Conservation (phyloP, 495 filamentous ascomycete genomes). For the Annulohypoxylon nitens region DNA sequence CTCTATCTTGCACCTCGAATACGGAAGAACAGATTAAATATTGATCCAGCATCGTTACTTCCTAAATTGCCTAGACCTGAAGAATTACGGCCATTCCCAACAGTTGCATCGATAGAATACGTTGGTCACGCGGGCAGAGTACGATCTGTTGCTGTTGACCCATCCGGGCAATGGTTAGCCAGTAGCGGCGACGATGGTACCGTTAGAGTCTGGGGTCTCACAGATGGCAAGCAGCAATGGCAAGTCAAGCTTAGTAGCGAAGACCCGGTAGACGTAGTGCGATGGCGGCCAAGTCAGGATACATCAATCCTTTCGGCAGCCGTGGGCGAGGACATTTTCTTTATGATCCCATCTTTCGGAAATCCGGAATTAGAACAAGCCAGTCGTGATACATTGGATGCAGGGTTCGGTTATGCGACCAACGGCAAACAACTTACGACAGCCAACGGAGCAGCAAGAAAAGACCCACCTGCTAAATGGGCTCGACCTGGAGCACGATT, state of each 20-base stretch:
- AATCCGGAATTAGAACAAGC: constrained; percentile 78
- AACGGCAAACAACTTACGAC: constrained; percentile 68
- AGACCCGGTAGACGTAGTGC: constrained; percentile 86
- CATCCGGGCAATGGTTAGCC: constrained; percentile 81
- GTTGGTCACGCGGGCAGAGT: constrained; percentile 90
- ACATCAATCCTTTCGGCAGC: constrained; percentile 84
- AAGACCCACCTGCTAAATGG: constrained; percentile 84
- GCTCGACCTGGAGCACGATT: constrained; percentile 79
- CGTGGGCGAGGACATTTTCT: constrained; percentile 84
- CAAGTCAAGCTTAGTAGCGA: constrained; percentile 80
- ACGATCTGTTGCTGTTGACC: constrained; percentile 82
- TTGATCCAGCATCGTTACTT: constrained; percentile 92
- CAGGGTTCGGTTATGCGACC: constrained; percentile 90
- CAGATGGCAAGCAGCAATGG: constrained; percentile 91
- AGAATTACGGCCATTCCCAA: constrained; percentile 94
- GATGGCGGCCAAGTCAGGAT: constrained; percentile 90
- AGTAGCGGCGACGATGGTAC: constrained; percentile 96
- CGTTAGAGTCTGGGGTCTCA: constrained; percentile 89
- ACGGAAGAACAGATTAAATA: constrained; percentile 93
- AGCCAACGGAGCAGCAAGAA: constrained; percentile 70
- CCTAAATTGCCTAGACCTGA: constrained; percentile 96
- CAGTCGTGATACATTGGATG: constrained; percentile 81
- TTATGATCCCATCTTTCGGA: constrained; percentile 78
- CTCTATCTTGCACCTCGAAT: constrained; percentile 94
- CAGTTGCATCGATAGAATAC: constrained; percentile 84